A percentile compares a stretch with the other conserved stretches of the same genome.
Evolutionary conservation across 2,329 filamentous ascomycete species (phyloP).

Genomic region (Fusarium vanettenii): DNA sequence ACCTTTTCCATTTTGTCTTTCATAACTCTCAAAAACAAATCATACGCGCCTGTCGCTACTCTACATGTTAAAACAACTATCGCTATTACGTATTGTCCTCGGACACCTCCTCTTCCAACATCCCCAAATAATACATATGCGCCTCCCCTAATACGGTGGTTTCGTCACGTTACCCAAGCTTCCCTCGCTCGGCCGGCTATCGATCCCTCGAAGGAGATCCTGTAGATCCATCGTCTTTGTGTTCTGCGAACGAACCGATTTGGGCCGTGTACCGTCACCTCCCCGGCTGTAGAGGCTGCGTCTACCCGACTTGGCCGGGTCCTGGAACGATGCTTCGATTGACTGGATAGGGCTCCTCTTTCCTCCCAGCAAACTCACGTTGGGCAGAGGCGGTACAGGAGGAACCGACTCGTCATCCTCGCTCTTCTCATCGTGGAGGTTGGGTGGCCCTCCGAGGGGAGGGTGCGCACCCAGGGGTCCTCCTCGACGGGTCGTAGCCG

Average conservation of each 20-base stretch:
- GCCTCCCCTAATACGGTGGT: constrained; percentile 59
- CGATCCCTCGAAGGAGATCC: constrained; percentile 62
- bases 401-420: constrained; percentile 58
- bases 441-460: constrained; percentile 45
- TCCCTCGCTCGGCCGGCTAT: constrained; percentile 59
- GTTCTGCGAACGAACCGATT: constrained; percentile 49
- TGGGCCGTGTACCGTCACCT: constrained; percentile 51
- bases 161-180: constrained; percentile 58
- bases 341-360: constrained; percentile 44
- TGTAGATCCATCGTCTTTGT: constrained; percentile 58
- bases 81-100: constrained; percentile 24
- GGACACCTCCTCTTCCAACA: background rate
- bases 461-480: constrained; percentile 60
- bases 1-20: constrained; percentile 25
- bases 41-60: constrained; percentile 29
- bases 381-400: constrained; percentile 67
- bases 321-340: constrained; percentile 48
- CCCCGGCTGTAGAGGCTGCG: constrained; percentile 57
- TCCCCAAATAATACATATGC: constrained; percentile 20
- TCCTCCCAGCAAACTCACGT: constrained; percentile 46
- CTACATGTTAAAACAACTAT: constrained; percentile 28
- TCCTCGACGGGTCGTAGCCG: constrained; percentile 47
- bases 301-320: constrained; percentile 50
- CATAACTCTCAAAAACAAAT: constrained; percentile 21
- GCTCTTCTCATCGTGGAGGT: constrained; percentile 46